These are phyloP conservation scores for Tylopilus sp. DNA, from an alignment of 1,284 basidiomycete genomes.

Conservation along the genomic window DNA sequence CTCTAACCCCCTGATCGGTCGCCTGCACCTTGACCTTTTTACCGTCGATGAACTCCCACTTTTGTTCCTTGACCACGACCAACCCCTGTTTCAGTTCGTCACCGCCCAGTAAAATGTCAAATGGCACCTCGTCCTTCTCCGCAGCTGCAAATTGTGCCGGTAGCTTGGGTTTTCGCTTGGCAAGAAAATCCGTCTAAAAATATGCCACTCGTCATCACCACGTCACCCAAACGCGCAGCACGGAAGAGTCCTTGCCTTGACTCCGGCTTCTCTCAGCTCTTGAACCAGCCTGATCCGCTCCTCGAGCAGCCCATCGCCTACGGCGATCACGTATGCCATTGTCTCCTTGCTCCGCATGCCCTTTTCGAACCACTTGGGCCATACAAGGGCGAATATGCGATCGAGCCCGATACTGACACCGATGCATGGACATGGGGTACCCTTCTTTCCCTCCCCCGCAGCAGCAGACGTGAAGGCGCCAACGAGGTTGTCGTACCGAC, in stretches of 20 bases:
- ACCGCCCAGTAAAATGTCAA: slow-evolving; percentile 90
- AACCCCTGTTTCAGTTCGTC: slow-evolving; percentile 88
- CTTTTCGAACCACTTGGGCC: slow-evolving; percentile 85
- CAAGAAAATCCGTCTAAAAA: slow-evolving; percentile 88
- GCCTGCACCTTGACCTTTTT: slow-evolving; percentile 79
- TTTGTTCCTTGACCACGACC: slow-evolving; percentile 94
- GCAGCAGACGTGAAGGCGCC: slow-evolving; percentile 91
- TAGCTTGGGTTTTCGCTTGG: slow-evolving; percentile 94
- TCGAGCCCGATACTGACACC: slow-evolving; percentile 96
- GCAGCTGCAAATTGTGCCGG: slow-evolving; percentile 89
- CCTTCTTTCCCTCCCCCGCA: slow-evolving; percentile 77
- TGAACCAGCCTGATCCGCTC: slow-evolving; percentile 90
- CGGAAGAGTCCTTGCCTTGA: slow-evolving; percentile 70
- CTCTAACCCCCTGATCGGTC: slow-evolving; percentile 72
- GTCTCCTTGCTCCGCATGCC: slow-evolving; percentile 91
- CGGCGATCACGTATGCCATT: slow-evolving; percentile 94
- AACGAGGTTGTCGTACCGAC: slow-evolving; percentile 98
- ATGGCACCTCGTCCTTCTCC: slow-evolving; percentile 94
- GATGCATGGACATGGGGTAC: slow-evolving; percentile 85
- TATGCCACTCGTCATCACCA: slow-evolving; percentile 6
- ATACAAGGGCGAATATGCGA: slow-evolving; percentile 94
- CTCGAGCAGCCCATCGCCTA: slow-evolving; percentile 90
- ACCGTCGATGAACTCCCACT: slow-evolving; percentile 81
- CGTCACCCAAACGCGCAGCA: neutral
- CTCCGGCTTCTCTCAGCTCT: slow-evolving; percentile 88